phyloP scores from a whole-genome alignment of 805 yeast genomes.

The Phaffomyces opuntiae region DNA sequence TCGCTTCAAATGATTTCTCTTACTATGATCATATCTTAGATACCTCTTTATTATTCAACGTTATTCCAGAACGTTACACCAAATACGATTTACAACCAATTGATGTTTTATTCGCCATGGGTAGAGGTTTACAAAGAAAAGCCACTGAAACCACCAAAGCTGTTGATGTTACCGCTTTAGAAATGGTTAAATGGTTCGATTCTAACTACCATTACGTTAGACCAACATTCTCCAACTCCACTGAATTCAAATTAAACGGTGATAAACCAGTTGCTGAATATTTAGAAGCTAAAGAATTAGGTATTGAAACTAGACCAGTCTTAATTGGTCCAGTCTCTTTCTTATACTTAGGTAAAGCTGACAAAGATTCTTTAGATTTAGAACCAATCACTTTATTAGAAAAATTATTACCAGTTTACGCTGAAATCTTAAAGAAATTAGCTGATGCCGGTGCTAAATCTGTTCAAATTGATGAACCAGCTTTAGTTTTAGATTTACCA shows the following conservation, averaged over 20 bases:
- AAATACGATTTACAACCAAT: slow-evolving; percentile 82
- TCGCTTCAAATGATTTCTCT: slow-evolving; percentile 97
- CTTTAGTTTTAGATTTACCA: slow-evolving; percentile 89
- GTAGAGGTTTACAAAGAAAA: slow-evolving; percentile 98
- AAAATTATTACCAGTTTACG: slow-evolving; percentile 89
- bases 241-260: slow-evolving; percentile 93
- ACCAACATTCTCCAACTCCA: slow-evolving; percentile 95
- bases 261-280: slow-evolving; percentile 95
- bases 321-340: slow-evolving; percentile 94
- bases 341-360: slow-evolving; percentile 94
- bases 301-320: slow-evolving; percentile 97
- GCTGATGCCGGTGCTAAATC: slow-evolving; percentile 91
- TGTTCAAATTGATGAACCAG: slow-evolving; percentile 97
- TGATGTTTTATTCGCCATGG: slow-evolving; percentile 97
- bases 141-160: slow-evolving; percentile 82
- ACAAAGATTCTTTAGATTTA: slow-evolving; percentile 92
- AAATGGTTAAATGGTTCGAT: slow-evolving; percentile 99
- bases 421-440: slow-evolving; percentile 79
- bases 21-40: slow-evolving; percentile 97
- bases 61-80: slow-evolving; percentile 94
- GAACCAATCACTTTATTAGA: slow-evolving; percentile 87
- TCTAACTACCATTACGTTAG: slow-evolving; percentile 99
- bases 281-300: slow-evolving; percentile 95
- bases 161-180: slow-evolving; percentile 97
- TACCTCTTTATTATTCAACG: slow-evolving; percentile 87